Percentiles rank a stretch among this genome's conserved stretches.
These are phyloP conservation scores for Leishmania amazonensis DNA, from an alignment of 208 protist species.

Conservation along the genomic window DNA sequence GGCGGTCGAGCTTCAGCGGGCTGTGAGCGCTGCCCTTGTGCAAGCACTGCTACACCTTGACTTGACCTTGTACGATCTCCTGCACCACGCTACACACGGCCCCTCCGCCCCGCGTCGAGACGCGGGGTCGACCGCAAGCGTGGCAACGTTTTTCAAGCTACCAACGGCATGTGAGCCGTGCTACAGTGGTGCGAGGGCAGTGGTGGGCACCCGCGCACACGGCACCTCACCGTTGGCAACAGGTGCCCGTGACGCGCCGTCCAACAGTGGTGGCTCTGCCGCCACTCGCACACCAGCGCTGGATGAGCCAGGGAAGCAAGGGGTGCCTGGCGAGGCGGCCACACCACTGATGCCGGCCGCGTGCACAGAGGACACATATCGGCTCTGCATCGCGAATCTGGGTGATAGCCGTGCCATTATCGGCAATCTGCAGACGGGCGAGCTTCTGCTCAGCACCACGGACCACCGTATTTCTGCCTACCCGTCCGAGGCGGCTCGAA, in stretches of 20 bases:
- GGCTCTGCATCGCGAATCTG: slow-evolving; percentile 68
- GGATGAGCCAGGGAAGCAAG: neutral
- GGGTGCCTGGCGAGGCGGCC: neutral
- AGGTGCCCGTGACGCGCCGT: neutral
- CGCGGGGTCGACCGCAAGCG: slow-evolving; percentile 57
- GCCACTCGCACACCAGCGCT: neutral
- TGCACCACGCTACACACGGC: slow-evolving; percentile 13
- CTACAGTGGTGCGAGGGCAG: neutral
- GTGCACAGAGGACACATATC: slow-evolving; percentile 20
- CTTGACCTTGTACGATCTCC: slow-evolving; percentile 52
- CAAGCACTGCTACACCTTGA: slow-evolving; percentile 76
- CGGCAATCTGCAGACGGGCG: slow-evolving; percentile 33
- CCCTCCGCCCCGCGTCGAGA: slow-evolving; percentile 14
- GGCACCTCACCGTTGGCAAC: neutral
- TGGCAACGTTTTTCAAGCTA: slow-evolving; percentile 42
- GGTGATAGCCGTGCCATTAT: slow-evolving; percentile 79
- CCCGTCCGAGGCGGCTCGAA: slow-evolving; percentile 39
- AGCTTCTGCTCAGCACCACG: slow-evolving; percentile 46
- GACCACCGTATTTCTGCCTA: slow-evolving; percentile 60
- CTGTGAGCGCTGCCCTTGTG: slow-evolving; percentile 64
- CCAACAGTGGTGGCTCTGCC: neutral
- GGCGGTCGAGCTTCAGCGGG: slow-evolving; percentile 28
- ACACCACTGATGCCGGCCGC: neutral
- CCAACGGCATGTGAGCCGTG: neutral
- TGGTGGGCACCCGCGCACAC: too few species aligned